Conservation (phyloP, 1,284 basidiomycete species). For the Cryptococcus wingfieldii region DNA sequence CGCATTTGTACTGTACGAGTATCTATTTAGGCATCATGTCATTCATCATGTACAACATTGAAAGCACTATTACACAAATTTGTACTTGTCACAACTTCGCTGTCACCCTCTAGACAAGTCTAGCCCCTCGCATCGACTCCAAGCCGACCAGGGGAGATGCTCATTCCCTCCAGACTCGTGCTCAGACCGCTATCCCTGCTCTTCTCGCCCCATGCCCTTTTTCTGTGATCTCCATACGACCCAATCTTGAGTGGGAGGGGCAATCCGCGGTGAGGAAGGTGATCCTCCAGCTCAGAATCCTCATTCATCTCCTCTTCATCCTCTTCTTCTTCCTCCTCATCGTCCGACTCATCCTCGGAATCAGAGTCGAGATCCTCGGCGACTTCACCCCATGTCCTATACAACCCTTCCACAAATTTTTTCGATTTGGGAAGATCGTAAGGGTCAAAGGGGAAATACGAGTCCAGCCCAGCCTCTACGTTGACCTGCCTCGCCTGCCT, state of each 20-base stretch:
- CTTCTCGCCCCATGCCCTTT: conserved; percentile 5
- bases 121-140: background rate
- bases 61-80: background rate
- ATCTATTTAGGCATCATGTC: background rate
- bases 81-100: background rate
- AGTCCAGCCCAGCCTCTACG: conserved; percentile 71
- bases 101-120: background rate
- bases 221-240: conserved; percentile 19
- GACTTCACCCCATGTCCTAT: conserved; percentile 56
- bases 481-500: conserved; percentile 40
- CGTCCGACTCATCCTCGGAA: conserved; percentile 36
- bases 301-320: conserved; percentile 61
- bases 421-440: conserved; percentile 70
- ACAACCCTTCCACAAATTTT: conserved; percentile 52
- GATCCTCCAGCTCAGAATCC: conserved; percentile 1
- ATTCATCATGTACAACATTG: background rate
- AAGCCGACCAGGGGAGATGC: conserved; percentile 33
- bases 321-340: conserved; percentile 42
- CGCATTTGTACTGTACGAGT: background rate
- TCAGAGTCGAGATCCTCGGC: conserved; percentile 45
- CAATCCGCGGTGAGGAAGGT: background rate
- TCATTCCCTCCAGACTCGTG: conserved; percentile 44
- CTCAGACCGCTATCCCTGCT: conserved; percentile 30
- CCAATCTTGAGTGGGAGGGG: conserved; percentile 10
- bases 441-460: conserved; percentile 98